phyloP scores from a whole-genome alignment of 2,329 filamentous ascomycete species.

The Fusarium virguliforme region DNA sequence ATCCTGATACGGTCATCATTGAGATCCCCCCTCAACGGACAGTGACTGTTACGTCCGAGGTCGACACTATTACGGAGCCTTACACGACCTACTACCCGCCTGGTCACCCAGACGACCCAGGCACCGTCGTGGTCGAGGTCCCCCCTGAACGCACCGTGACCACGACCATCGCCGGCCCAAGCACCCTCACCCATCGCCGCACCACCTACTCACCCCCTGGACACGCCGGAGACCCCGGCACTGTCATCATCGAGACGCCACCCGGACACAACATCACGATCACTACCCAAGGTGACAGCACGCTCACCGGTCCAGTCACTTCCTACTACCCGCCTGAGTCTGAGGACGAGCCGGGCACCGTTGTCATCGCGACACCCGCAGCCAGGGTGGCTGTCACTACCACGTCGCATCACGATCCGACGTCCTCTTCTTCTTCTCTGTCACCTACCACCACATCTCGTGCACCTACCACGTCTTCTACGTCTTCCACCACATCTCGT shows the following conservation, averaged over 20 bases:
- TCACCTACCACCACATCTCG: conserved; percentile 1
- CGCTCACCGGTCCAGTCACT: conserved; percentile 31
- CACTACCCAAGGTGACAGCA: conserved; percentile 27
- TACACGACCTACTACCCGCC: conserved; percentile 26
- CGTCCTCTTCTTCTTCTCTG: conserved; percentile 5
- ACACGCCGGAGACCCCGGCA: conserved; percentile 23
- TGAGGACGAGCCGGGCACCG: conserved; percentile 30
- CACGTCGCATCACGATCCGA: background rate
- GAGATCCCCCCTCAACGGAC: conserved; percentile 15
- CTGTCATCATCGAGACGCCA: conserved; percentile 18
- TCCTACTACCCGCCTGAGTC: conserved; percentile 22
- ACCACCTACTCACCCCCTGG: conserved; percentile 16
- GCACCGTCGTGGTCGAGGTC: conserved; percentile 26
- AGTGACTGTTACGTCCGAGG: too few species aligned
- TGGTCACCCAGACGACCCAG: conserved; percentile 21
- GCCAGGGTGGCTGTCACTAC: conserved; percentile 6
- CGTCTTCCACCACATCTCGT: conserved; percentile 2
- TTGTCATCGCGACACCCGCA: conserved; percentile 35
- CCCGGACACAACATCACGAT: conserved; percentile 22
- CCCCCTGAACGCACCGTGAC: conserved; percentile 27
- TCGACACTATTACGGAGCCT: conserved; percentile 25
- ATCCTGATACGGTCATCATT: conserved; percentile 18
- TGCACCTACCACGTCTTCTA: conserved; percentile 8
- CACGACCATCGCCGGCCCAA: conserved; percentile 5
- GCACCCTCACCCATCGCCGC: conserved; percentile 9